These are phyloP conservation scores for Globisporangium heterothallicum DNA, from an alignment of 352 stramenopile species.

Conservation along the genomic window DNA sequence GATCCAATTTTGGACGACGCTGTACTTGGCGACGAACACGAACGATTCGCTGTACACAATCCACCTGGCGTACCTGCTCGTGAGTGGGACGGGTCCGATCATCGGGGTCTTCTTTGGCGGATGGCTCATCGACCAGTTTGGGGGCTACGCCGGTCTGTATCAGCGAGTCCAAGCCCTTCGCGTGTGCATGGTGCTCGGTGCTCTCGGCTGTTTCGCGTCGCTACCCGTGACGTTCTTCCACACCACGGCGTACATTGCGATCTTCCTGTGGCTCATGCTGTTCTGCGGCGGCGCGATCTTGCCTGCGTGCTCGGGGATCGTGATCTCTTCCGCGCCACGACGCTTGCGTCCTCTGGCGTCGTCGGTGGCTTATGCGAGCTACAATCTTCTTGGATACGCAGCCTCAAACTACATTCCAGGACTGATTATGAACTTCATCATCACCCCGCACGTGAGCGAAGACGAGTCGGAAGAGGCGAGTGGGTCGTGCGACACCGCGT, in stretches of 20 bases:
- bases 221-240: conserved; percentile 67
- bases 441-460: conserved; percentile 31
- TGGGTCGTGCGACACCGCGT: conserved; percentile 53
- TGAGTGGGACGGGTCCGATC: conserved; percentile 72
- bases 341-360: conserved; percentile 64
- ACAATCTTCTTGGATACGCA: conserved; percentile 85
- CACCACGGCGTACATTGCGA: conserved; percentile 55
- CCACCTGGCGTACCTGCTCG: conserved; percentile 66
- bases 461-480: conserved; percentile 17
- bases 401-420: conserved; percentile 81
- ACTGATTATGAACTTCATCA: conserved; percentile 80
- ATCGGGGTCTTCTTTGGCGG: conserved; percentile 84
- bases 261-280: conserved; percentile 82
- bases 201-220: conserved; percentile 37
- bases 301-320: conserved; percentile 77
- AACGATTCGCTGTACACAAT: conserved; percentile 73
- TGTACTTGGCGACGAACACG: conserved; percentile 80
- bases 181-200: conserved; percentile 67
- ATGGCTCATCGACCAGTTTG: conserved; percentile 76
- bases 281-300: conserved; percentile 72
- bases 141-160: conserved; percentile 61
- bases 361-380: conserved; percentile 74
- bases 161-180: conserved; percentile 65
- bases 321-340: conserved; percentile 65
- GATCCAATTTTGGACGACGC: conserved; percentile 82